phyloP scores from a whole-genome alignment of 495 filamentous ascomycete species.

The Glutinoglossum americanum region DNA sequence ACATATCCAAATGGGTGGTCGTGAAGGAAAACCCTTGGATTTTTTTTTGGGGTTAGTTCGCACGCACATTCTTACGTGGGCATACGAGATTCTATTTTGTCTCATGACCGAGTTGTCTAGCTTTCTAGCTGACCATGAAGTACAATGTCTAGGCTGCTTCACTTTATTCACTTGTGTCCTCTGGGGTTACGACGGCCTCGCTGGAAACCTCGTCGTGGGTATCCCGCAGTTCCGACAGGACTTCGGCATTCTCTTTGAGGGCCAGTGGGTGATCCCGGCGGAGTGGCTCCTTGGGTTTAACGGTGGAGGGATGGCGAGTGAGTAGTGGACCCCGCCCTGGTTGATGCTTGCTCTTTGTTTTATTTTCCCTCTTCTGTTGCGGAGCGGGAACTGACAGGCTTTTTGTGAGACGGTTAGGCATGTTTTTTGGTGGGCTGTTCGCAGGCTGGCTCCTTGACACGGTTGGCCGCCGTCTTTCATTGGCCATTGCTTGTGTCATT shows the following conservation, averaged over 20 bases:
- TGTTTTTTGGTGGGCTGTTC: constrained; percentile 18
- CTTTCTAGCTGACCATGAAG: too few species aligned
- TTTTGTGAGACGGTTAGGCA: background rate
- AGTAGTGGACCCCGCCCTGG: background rate
- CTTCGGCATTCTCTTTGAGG: background rate
- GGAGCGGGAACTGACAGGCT: background rate
- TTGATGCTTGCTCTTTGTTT: too few species aligned
- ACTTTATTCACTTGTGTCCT: background rate
- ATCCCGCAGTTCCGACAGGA: background rate
- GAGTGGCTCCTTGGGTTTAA: background rate
- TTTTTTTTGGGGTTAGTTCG: background rate
- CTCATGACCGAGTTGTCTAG: too few species aligned
- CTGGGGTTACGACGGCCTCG: background rate
- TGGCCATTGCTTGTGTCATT: constrained; percentile 10
- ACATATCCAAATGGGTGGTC: background rate
- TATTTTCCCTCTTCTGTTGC: too few species aligned
- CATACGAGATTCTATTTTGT: too few species aligned
- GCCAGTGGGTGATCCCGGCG: background rate
- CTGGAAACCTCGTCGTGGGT: background rate
- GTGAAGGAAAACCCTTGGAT: background rate
- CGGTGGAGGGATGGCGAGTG: background rate
- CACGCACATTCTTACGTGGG: too few species aligned
- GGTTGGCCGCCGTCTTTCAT: constrained; percentile 12
- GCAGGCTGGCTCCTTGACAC: constrained; percentile 15
- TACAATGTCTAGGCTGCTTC: background rate